Conservation (phyloP, 169 alveolate species). For the Eimeria maxima region DNA sequence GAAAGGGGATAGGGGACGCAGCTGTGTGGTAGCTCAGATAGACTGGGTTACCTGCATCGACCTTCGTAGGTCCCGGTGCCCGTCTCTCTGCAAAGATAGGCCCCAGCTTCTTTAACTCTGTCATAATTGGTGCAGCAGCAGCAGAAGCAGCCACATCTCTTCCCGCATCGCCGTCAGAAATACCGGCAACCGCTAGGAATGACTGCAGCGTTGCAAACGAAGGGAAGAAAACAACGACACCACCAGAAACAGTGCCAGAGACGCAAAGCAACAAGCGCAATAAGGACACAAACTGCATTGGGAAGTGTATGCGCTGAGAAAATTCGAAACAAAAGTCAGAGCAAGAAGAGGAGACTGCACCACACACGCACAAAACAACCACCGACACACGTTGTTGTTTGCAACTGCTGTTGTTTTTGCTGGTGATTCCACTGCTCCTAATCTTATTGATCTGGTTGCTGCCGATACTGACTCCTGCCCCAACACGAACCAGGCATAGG, state of each 20-base stretch:
- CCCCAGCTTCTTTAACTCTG: not conserved
- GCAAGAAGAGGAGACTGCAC: slow-evolving; percentile 14
- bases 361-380: not conserved
- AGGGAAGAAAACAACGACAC: slow-evolving; percentile 60
- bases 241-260: slow-evolving; percentile 24
- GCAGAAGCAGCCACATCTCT: slow-evolving; percentile 23
- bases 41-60: not conserved
- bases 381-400: not conserved
- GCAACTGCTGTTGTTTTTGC: not conserved
- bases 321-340: slow-evolving; percentile 47
- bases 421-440: not conserved
- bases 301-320: slow-evolving; percentile 53
- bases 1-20: not conserved
- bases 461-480: not conserved
- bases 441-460: not conserved
- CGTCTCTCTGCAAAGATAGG: slow-evolving; percentile 52
- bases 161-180: slow-evolving; percentile 7
- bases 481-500: not conserved
- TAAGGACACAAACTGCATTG: slow-evolving; percentile 30
- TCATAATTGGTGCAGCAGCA: not conserved
- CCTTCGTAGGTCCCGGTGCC: slow-evolving; percentile 21
- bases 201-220: slow-evolving; percentile 48
- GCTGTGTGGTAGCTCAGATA: not conserved
- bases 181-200: slow-evolving; percentile 45
- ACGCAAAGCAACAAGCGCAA: slow-evolving; percentile 35